Base-by-base conservation (phyloP, 495 filamentous ascomycete species). In the Amniculicola lignicola region DNA sequence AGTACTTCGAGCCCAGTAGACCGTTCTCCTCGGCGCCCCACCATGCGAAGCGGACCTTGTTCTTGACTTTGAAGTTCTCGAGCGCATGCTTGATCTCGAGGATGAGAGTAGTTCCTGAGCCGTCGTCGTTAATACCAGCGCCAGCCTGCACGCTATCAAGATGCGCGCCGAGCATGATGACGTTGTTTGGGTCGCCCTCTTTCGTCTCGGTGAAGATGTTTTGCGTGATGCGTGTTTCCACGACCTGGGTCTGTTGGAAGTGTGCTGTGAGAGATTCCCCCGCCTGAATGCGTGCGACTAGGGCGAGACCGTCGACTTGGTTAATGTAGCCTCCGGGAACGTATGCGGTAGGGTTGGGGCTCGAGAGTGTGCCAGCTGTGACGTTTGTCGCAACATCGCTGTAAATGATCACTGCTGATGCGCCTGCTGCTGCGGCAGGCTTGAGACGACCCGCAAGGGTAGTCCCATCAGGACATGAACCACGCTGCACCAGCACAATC, bases 131-230 rank as follows among this genome's bases (percentile, higher is more conserved):
- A 74, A 86, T 82, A 7, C 86, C 85, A 0, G 76, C 75, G 5
- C 76, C 76, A 16, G 76, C 81, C 38, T 72, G 63, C 28, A 89
- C 86, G 9, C 83, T 86, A 72, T 89, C 85, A 16, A 75, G 77
- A 69, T 88, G 86, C 3, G 77, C 84, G 41, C 85, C 85, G 1
- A 86, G 63, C 6, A 79, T 69, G 36, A 89, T 66, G 14, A 84
- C 73, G 63, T 87, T 87, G 48, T 81, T 69, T 14, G 80, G 77
- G 69, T 89, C 82, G 47, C 85, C 86, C 3, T 60, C 70, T 57
- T 82, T 84, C 24, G 83, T 82, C 63, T 81, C 77, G 5, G 85
- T 86, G 50, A 88, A 74, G 16, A 89, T 79, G 55, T 89, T 88
- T 70, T 77, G 76, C 0, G 62, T 68, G 22, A 43, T 48, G 11